phyloP scores from a whole-genome alignment of 2,329 filamentous ascomycete genomes.

The Myriosclerotinia scirpicola region DNA sequence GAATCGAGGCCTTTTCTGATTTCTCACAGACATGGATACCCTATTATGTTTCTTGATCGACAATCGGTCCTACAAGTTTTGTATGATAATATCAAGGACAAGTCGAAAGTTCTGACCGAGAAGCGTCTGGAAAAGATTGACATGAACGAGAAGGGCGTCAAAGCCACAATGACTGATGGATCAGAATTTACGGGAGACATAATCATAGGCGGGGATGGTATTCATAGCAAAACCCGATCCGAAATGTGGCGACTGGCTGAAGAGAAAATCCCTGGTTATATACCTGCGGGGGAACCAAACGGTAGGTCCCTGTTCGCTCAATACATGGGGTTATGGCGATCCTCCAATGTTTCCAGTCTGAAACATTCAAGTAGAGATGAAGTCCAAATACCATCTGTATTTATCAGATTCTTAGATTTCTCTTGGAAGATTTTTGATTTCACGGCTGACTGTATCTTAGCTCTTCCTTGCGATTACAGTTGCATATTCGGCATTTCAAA shows the following conservation, averaged over 20 bases:
- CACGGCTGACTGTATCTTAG: not conserved
- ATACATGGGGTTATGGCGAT: not conserved
- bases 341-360: not conserved
- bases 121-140: conserved; percentile 23
- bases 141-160: conserved; percentile 16
- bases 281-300: conserved; percentile 13
- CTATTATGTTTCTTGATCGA: conserved; percentile 39
- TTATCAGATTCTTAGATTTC: not conserved
- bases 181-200: conserved; percentile 22
- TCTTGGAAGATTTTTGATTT: too few relatives aligned
- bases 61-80: conserved; percentile 42
- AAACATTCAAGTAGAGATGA: not conserved
- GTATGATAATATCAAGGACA: conserved; percentile 32
- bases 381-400: not conserved
- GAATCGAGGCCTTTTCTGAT: not conserved
- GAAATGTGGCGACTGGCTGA: conserved; percentile 38
- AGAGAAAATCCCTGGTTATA: conserved; percentile 26
- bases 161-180: conserved; percentile 20
- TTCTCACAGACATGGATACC: conserved; percentile 24
- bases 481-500: conserved; percentile 31
- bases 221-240: conserved; percentile 30
- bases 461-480: conserved; percentile 24
- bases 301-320: conserved; percentile 19
- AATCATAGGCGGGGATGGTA: conserved; percentile 26
- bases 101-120: conserved; percentile 23